Base-by-base conservation (phyloP, 2,329 filamentous ascomycete species). In the Fusarium guadeloupense region DNA sequence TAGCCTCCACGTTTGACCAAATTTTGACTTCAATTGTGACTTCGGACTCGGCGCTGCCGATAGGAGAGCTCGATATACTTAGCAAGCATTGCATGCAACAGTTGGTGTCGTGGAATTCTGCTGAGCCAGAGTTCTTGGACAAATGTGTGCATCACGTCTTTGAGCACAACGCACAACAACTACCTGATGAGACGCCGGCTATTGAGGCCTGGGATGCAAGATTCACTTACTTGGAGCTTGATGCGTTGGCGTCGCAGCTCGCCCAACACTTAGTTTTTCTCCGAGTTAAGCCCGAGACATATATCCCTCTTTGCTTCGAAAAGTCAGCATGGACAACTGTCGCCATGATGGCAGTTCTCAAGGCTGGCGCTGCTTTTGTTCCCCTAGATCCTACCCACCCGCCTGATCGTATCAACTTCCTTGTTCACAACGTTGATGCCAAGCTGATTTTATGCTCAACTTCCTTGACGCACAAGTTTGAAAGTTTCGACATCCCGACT, bases 191-290 rank as follows among this genome's bases (percentile, higher is more conserved):
- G 9, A 59, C 72, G 0, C 62, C 69, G 1, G 80, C 80, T 2
- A 72, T 82, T 14, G 67, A 75, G n/a, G 77, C 80, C 0, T 82
- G 79, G 78, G 80, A 82, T 57, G 79, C 76, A 14, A 57, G 66
- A 14, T 74, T 81, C 35, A 80, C 49, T 3, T 66, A 66, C 28
- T 2, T 4, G 1, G 73, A 81, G 17, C 68, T 81, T 0, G 41
- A 71, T 9, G 25, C 12, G 0, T 2, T 50, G 0, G 35, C 69
- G 4, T 43, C 56, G 4, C 73, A 19, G 3, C 30, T 66, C 7
- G 80, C 80, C 0, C 74, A 73, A 17, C 59, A 71, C 5, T 69
- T 82, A 9, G 76, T 77, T 3, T 67, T 67, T 7, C 67, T 75
- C 2, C 69, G 72, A 0, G 50, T 76, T 10, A 25, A 44, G 6